Evolutionary conservation across 768 basidiomycete species (phyloP), one percentile per base, ranked within the genome.

Genomic region (Kondoa malvinella): DNA sequence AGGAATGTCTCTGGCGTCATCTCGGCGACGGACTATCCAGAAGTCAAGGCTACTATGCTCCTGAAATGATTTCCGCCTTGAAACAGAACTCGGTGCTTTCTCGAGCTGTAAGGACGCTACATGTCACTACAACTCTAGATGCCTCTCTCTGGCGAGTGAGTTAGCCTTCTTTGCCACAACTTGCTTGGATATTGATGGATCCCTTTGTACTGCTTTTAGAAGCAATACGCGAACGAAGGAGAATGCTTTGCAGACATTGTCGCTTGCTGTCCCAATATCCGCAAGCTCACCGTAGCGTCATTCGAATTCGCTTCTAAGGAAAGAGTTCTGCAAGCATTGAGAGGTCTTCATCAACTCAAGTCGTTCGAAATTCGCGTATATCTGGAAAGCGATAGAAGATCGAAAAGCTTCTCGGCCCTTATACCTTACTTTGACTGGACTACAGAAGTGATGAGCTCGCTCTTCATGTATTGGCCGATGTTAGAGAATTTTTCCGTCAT

Each of bases 301-400:
- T 69, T 69, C 50, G 69, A 69, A 56, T 29, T 50, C 3, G 61
- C 59, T 17, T 69, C 65, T 34, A 29, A 59, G 3, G 32, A 60
- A 29, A 21, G 40, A 3, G 56, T 69, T 3, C 31, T 69, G 14
- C 26, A 14, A 16, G 69, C 69, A 12, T 25, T 69, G 12, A 29
- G 40, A 31, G 58, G 34, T 26, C 61, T 65, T 26, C 34, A 29
- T 1, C 21, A 14, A 26, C 60, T 69, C 65, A 60, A 67, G 32
- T 56, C 66, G 4, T 69, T 69, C 50, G 62, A 69, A 32, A 63
- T 69, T 33, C 65, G 69, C 16, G 69, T 69, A 2, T 69, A 69
- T 50, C 61, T 69, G 4, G 69, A 69, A 26, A 57, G 40, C 29
- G 50, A 57, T 21, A 17, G 69, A 27, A 65, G 69, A 3, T 56